Base-by-base conservation (phyloP, 192 early-diverging fungal genomes). In the Chytriomyces hyalinus region DNA sequence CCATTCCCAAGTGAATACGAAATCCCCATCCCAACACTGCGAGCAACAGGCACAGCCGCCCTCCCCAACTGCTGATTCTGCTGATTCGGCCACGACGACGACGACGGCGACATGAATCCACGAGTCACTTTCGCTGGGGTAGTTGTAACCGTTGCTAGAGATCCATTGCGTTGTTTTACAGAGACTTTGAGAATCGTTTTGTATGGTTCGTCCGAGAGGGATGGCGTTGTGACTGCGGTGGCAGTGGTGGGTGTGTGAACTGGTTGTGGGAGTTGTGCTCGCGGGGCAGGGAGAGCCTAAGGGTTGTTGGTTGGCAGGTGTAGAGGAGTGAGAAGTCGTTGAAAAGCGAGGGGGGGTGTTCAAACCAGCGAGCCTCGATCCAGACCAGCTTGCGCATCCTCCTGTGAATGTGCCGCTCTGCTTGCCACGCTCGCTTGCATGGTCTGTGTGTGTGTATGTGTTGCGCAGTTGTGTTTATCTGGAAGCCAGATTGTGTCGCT, bases 61-160 rank as follows among this genome's bases (percentile, higher is more conserved):
- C 36, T 36, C 36, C 36, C 36, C 36, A 36, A 36, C 36, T 36
- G 36, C 36, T 36, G 36, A 36, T 36, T 36, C 53, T 13, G 20
- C 20, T 20, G 53, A 57, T 57, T 43, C 63, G 63, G 1, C 63
- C 24, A 26, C 24, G 63, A 36, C n/a, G 57, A 46, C 7, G 73
- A 46, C 28, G 61, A 17, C 8, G 62, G 48, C 26, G 46, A 48
- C 51, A 10, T 17, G 63, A 75, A 75, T 17, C 73, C 73, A 24
- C 61, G 61, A 24, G 73, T 75, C 9, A 75, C 73, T 75, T 75
- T 75, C 22, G 61, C 63, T 6, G 73, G 73, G 10, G 63, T 62
- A 17, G 73, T 75, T 66, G 73, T 75, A 64, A 75, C 65, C 24
- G 73, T 75, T n/a, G 73, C 73, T 61, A 75, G 24, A 13, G 45